These are phyloP conservation scores for Colletotrichum chlorophyti DNA, from an alignment of 2,329 filamentous ascomycete species.

Conservation along the genomic window DNA sequence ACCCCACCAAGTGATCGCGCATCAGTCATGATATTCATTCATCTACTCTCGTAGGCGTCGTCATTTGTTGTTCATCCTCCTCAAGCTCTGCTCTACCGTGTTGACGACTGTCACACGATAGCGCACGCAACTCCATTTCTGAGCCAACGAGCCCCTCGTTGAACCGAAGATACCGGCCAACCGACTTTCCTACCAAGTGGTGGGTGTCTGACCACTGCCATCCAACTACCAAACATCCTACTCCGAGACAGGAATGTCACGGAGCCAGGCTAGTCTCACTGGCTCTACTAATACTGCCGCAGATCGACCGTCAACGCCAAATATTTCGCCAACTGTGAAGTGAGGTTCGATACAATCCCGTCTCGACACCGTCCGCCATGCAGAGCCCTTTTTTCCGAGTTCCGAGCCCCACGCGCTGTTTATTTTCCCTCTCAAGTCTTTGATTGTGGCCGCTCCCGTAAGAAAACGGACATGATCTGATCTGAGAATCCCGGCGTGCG, in stretches of 20 bases:
- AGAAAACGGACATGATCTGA: too few relatives aligned
- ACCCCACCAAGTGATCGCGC: slow-evolving; percentile 21
- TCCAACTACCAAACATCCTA: not conserved
- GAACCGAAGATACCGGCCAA: not conserved
- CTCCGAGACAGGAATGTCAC: slow-evolving; percentile 1
- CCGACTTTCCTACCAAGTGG: not conserved
- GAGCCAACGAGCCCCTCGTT: not conserved
- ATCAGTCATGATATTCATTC: slow-evolving; percentile 28
- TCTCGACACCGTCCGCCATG: not conserved
- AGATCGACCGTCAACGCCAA: slow-evolving; percentile 23
- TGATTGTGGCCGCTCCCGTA: too few relatives aligned
- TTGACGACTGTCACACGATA: not conserved
- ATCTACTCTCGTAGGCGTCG: slow-evolving; percentile 25
- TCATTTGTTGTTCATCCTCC: slow-evolving; percentile 11
- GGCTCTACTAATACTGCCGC: slow-evolving; percentile 23
- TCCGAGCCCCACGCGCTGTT: not conserved
- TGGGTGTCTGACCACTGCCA: not conserved
- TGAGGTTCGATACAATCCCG: slow-evolving; percentile 1
- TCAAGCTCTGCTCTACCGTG: slow-evolving; percentile 23
- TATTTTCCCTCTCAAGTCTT: not conserved
- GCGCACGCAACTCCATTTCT: not conserved
- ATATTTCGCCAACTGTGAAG: slow-evolving; percentile 1
- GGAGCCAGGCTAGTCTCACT: not conserved
- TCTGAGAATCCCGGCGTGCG: slow-evolving; percentile 6
- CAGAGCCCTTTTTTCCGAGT: not conserved